Evolutionary conservation across 177 flowering plant genomes (phyloP), one percentile per base, ranked within the genome.

Genomic region (Tripterygium wilfordii): DNA sequence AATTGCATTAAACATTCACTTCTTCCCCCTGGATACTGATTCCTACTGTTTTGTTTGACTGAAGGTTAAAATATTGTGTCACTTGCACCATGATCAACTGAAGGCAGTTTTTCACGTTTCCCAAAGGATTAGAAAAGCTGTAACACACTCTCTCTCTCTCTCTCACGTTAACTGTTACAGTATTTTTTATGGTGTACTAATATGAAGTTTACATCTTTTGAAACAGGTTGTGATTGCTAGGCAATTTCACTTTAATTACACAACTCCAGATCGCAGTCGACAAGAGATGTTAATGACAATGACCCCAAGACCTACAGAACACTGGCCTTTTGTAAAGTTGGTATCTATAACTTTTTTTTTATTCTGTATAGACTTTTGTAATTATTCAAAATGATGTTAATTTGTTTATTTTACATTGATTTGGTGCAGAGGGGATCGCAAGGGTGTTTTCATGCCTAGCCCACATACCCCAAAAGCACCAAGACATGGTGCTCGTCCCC

Each of bases 381-480:
- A 48, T 8, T 4, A 20, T 5, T 19, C 16, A 21, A 42, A 16
- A 40, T 15, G 10, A 22, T 42, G 8, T 12, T 36, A 4, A 5
- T 35, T 17, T 22, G 4, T 17, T 18, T 38, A 12, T 12, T 43
- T 49, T 37, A 25, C 29, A 5, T 8, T 51, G 23, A 2, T 26
- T 47, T 69, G 68, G 83, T 82, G 96, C 66, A 77, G 67, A 60
- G 77, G 61, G 26, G 78, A 76, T 54, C 83, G 74, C 3, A 87
- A 70, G 42, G 65, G 69, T 12, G 10, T 62, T 8, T 22, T 45
- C 31, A 35, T 71, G 22, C 31, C 61, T 22, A 74, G 80, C 57
- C 98, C 96, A 33, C 76, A 60, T 48, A 80, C 96, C 12, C 98
- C 96, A 5, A 86, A 80, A 64, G 95, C 98, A 56, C 96, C 94